Conservation (phyloP, 495 filamentous ascomycete genomes). For the Hyaloscypha bicolor region DNA sequence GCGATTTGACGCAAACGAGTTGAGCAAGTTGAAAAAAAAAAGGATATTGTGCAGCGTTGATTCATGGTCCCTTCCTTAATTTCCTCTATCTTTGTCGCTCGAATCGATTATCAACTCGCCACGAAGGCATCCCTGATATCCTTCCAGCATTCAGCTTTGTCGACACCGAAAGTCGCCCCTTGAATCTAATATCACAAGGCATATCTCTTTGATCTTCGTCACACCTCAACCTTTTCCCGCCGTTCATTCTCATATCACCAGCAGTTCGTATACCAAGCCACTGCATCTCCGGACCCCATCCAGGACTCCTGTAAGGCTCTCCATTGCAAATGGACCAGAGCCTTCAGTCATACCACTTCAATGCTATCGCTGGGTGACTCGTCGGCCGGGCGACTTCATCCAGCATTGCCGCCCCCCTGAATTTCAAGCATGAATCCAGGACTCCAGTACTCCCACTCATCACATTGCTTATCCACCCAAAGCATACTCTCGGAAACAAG, state of each 20-base stretch:
- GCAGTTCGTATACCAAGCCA: background rate
- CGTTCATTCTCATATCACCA: background rate
- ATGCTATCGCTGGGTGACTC: background rate
- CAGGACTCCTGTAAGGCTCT: background rate
- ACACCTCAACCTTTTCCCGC: background rate
- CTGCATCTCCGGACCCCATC: background rate
- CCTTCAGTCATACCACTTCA: background rate
- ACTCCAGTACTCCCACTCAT: conserved; percentile 95
- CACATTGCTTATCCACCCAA: conserved; percentile 87
- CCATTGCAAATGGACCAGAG: background rate
- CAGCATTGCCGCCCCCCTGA: conserved; percentile 15
- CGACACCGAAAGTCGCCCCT: background rate
- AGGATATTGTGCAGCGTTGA: background rate
- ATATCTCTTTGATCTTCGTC: background rate
- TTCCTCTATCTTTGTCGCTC: background rate
- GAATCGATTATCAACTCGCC: background rate
- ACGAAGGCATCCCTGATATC: background rate
- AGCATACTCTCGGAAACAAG: conserved; percentile 88
- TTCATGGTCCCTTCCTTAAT: background rate
- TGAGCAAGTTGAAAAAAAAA: background rate
- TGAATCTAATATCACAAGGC: background rate
- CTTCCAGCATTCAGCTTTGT: background rate
- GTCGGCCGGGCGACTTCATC: background rate
- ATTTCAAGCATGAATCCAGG: conserved; percentile 62
- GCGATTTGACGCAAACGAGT: background rate